Evolutionary conservation across 768 basidiomycete species (phyloP).

Genomic region (Pulveroboletus ravenelii): DNA sequence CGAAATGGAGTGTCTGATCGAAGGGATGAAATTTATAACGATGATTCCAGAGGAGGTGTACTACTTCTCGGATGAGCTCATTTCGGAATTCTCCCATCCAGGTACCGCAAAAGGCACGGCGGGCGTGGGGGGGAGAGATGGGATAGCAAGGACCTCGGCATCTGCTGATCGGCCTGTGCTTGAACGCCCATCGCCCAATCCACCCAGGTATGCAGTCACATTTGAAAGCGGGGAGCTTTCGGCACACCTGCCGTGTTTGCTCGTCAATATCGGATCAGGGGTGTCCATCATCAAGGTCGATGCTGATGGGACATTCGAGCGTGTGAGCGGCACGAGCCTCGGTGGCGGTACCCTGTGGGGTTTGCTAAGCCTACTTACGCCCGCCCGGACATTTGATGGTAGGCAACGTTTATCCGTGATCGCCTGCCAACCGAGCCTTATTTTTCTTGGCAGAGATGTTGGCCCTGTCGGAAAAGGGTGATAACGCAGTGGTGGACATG

Average conservation of each 20-base stretch:
- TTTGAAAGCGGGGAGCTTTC: constrained; percentile 78
- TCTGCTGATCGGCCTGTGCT: constrained; percentile 32
- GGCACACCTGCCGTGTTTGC: constrained; percentile 89
- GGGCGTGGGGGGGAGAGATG: constrained; percentile 4
- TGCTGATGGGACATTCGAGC: constrained; percentile 91
- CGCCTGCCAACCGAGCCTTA: not conserved
- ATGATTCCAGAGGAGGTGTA: constrained; percentile 97
- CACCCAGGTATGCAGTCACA: constrained; percentile 82
- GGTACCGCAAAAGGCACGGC: constrained; percentile 9
- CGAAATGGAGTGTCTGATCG: constrained; percentile 98
- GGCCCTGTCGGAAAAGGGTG: constrained; percentile 85
- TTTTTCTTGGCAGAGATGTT: constrained; percentile 76
- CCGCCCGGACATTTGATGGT: constrained; percentile 95
- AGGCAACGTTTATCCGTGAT: constrained; percentile 30
- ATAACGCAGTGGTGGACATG: constrained; percentile 96
- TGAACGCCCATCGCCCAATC: constrained; percentile 85
- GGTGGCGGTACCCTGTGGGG: constrained; percentile 99
- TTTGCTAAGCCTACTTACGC: constrained; percentile 88
- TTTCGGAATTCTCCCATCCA: constrained; percentile 55
- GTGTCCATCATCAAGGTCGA: constrained; percentile 98
- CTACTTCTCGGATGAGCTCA: constrained; percentile 97
- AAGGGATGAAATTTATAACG: constrained; percentile 92
- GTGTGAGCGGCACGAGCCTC: constrained; percentile 93
- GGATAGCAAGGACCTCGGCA: constrained; percentile 5
- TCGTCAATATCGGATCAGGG: constrained; percentile 98